These are phyloP conservation scores for Russula virescens DNA, from an alignment of 768 basidiomycete species.

Conservation along the genomic window DNA sequence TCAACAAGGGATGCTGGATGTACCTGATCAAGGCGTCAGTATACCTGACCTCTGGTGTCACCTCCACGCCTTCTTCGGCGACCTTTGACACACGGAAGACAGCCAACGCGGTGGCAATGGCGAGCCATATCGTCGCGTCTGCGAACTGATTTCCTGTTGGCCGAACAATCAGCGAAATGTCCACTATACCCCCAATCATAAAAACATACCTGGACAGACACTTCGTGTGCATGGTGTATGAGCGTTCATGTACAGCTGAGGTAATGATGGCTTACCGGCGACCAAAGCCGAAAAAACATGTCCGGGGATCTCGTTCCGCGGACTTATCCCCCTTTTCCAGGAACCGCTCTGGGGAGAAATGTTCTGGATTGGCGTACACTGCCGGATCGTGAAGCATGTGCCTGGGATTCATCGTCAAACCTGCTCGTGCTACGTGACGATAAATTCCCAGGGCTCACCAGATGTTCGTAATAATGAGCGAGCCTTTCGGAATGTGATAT, in stretches of 20 bases:
- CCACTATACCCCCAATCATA: not conserved
- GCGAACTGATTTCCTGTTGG: conserved; percentile 10
- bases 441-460: conserved; percentile 25
- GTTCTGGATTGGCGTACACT: conserved; percentile 25
- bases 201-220: conserved; percentile 8
- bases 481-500: conserved; percentile 32
- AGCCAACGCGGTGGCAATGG: conserved; percentile 6
- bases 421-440: not conserved
- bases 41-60: conserved; percentile 6
- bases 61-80: conserved; percentile 7
- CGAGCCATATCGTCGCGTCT: conserved; percentile 14
- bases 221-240: not conserved
- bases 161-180: not conserved
- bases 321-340: conserved; percentile 11
- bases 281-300: conserved; percentile 26
- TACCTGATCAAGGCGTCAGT: conserved; percentile 6
- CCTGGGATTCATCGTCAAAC: conserved; percentile 20
- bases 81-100: conserved; percentile 18
- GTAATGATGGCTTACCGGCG: conserved; percentile 16
- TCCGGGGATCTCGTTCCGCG: conserved; percentile 21
- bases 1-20: not conserved
- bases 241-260: not conserved
- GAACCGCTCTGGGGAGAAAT: conserved; percentile 31
- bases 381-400: conserved; percentile 28
- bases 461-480: conserved; percentile 32